phyloP scores from a whole-genome alignment of 371 early-diverging fungal species.

The Lichtheimia ornata region DNA sequence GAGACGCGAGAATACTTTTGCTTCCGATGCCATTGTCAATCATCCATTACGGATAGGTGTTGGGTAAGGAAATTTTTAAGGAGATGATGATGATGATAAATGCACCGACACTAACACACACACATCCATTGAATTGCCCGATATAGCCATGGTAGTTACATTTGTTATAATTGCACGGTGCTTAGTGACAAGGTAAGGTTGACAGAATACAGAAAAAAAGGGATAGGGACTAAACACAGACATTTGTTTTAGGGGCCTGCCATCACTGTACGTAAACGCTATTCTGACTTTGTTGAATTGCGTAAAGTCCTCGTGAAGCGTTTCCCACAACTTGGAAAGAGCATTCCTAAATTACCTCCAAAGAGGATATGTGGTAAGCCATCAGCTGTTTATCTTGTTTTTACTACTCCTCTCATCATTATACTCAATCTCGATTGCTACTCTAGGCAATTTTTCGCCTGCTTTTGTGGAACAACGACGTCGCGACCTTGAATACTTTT shows the following conservation, averaged over 20 bases:
- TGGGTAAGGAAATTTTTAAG: constrained; percentile 25
- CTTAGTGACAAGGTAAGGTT: constrained; percentile 43
- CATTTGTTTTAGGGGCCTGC: constrained; percentile 32
- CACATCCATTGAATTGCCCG: background rate
- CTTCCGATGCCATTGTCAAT: constrained; percentile 50
- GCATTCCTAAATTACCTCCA: constrained; percentile 56
- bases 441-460: constrained; percentile 48
- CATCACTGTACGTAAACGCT: constrained; percentile 51
- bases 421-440: background rate
- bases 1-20: constrained; percentile 35
- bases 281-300: constrained; percentile 60
- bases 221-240: background rate
- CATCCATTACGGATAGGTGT: constrained; percentile 51
- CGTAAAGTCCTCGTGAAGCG: constrained; percentile 38
- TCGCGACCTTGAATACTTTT: constrained; percentile 59
- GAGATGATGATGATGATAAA: background rate
- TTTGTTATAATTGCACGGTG: constrained; percentile 57
- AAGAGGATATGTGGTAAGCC: constrained; percentile 52
- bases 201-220: background rate
- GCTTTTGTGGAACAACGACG: constrained; percentile 56
- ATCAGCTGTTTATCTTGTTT: background rate
- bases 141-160: constrained; percentile 49
- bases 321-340: constrained; percentile 42
- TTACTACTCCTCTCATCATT: no score
- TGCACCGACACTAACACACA: background rate